Evolutionary conservation across 2,329 filamentous ascomycete species (phyloP).

Genomic region (Fusarium mexicanum): DNA sequence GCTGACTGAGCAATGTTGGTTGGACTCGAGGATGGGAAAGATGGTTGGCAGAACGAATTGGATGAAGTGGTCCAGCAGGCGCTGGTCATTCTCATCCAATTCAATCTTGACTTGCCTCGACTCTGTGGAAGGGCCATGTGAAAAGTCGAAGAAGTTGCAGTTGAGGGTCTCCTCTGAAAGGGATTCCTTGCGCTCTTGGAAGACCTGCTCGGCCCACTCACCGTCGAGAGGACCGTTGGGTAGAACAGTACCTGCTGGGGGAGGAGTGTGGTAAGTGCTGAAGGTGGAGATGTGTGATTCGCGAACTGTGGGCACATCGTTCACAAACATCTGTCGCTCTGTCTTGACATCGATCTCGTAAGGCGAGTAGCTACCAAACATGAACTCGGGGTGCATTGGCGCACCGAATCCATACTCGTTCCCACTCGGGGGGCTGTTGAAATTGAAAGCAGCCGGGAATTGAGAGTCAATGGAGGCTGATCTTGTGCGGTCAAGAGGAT

Average conservation of each 20-base stretch:
- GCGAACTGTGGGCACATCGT: conserved; percentile 84
- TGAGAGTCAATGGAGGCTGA: conserved; percentile 85
- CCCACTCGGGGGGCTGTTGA: conserved; percentile 68
- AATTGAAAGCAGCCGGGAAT: conserved; percentile 76
- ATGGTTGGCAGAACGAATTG: conserved; percentile 86
- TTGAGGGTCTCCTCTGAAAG: conserved; percentile 73
- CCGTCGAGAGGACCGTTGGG: conserved; percentile 69
- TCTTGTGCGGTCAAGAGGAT: conserved; percentile 76
- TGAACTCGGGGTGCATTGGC: conserved; percentile 70
- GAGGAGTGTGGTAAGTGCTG: conserved; percentile 86
- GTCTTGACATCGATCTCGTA: conserved; percentile 98
- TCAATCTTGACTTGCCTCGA: conserved; percentile 78
- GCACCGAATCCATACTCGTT: conserved; percentile 70
- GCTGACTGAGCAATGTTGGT: conserved; percentile 83
- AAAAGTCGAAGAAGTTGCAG: conserved; percentile 85
- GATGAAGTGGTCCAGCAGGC: conserved; percentile 89
- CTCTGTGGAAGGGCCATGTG: conserved; percentile 71
- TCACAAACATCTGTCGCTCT: conserved; percentile 91
- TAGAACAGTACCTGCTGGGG: conserved; percentile 73
- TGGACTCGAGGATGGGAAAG: conserved; percentile 91
- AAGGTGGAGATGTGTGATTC: conserved; percentile 94
- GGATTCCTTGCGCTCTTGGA: conserved; percentile 65
- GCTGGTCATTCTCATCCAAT: conserved; percentile 87
- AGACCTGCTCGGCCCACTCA: conserved; percentile 64
- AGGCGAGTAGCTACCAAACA: conserved; percentile 71